Base-by-base conservation (phyloP, 345 rosid genomes). In the Citrus reticulata region DNA sequence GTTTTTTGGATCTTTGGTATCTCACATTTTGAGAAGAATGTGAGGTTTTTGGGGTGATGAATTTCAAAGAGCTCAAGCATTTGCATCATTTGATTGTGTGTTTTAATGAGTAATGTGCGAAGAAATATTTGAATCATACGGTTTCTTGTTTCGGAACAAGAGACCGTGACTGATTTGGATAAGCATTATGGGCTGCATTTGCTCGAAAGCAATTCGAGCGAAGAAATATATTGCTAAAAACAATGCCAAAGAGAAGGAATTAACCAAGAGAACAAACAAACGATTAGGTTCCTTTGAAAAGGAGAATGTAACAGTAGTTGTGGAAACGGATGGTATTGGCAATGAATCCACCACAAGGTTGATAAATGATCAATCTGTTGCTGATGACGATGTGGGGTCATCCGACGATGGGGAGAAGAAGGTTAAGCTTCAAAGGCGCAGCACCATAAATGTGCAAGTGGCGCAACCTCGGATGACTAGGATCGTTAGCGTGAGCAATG, bases 101-200 rank as follows among this genome's bases (percentile, higher is more conserved):
- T 8, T 30, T n/a, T 17, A 22, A 29, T 19, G 61, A 29, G 19
- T 7, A 40, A 35, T 61, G 58, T 64, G 16, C 32, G 10, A 6
- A 64, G 72, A 20, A 76, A 70, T 68, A 70, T 68, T 79, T 4
- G 76, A 69, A 69, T 27, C 65, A 42, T 32, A 37, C 76, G 62
- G 84, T 82, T 83, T 66, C 86, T 80, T 82, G 76, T 22, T 68
- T 72, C 68, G 69, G 25, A 34, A 73, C 80, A 79, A 87, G 83
- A 62, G 77, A 59, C 80, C 81, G 72, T 84, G 75, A 61, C 75
- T 66, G 27, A 67, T 25, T 37, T 55, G 64, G 25, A 46, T 11
- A 27, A 30, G 72, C 73, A 81, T 81, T 60, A 96, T 93, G 99
- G 98, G 99, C 5, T 91, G 99, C 89, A 85, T 89, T 75, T 93